phyloP scores from a whole-genome alignment of 164 flowering plant species.

The Sextonia rubra region DNA sequence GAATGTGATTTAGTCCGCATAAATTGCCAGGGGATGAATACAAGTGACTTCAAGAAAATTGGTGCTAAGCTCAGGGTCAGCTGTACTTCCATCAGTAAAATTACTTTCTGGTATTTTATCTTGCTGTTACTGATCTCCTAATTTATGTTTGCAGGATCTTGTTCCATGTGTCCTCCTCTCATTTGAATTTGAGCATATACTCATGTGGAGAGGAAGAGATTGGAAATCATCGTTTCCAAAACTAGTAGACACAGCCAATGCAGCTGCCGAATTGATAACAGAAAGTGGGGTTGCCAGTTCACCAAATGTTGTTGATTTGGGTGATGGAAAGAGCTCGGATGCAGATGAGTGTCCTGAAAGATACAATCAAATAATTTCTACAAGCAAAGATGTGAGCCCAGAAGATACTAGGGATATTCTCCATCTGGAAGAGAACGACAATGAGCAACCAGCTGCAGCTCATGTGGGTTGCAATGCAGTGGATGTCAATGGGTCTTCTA shows the following conservation, averaged over 20 bases:
- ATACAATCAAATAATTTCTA: constrained; percentile 2
- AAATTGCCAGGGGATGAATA: constrained; percentile 75
- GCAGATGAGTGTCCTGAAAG: constrained; percentile 6
- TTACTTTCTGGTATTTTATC: background rate
- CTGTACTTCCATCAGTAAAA: background rate
- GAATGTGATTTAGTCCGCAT: constrained; percentile 84
- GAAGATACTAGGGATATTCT: constrained; percentile 15
- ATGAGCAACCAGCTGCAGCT: constrained; percentile 5
- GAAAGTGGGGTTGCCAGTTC: constrained; percentile 11
- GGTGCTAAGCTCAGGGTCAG: constrained; percentile 86
- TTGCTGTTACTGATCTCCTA: background rate
- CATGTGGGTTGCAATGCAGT: constrained; percentile 1
- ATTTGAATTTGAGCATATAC: constrained; percentile 76
- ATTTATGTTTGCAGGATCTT: constrained; percentile 58
- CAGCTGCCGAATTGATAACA: constrained; percentile 13
- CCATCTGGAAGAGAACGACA: constrained; percentile 13
- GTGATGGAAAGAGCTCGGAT: constrained; percentile 3
- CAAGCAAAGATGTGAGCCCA: background rate
- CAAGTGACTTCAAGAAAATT: constrained; percentile 72
- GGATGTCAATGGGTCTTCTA: background rate
- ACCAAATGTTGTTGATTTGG: constrained; percentile 10
- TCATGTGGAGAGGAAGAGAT: constrained; percentile 82
- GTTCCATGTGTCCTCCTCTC: constrained; percentile 85
- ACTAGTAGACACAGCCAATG: constrained; percentile 18
- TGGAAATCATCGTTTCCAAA: constrained; percentile 60